A percentile compares a stretch with the other conserved stretches of the same genome.
These are phyloP conservation scores for Aegilops tauschii DNA, from an alignment of 176 grass and related monocot species.

Conservation along the genomic window DNA sequence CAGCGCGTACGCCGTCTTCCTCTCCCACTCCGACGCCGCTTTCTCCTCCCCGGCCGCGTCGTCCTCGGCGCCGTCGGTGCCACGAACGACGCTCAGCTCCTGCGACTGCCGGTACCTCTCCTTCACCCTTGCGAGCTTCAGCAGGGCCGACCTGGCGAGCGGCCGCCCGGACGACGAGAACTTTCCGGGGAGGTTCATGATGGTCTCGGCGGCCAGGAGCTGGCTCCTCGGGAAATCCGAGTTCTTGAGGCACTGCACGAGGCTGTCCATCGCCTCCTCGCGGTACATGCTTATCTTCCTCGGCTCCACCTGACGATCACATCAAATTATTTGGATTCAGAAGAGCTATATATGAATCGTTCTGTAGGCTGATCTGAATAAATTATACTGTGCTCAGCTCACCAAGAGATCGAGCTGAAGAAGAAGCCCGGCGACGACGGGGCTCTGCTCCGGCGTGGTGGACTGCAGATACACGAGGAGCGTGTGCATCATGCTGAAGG, in stretches of 20 bases:
- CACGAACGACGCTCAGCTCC: slow-evolving; percentile 23
- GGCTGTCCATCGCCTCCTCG: slow-evolving; percentile 60
- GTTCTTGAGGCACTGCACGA: slow-evolving; percentile 54
- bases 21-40: slow-evolving; percentile 52
- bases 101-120: slow-evolving; percentile 48
- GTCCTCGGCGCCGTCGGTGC: slow-evolving; percentile 31
- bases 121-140: slow-evolving; percentile 60
- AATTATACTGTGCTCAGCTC: neutral
- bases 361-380: neutral
- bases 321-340: neutral
- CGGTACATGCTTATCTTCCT: slow-evolving; percentile 74
- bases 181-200: slow-evolving; percentile 54
- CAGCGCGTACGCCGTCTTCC: slow-evolving; percentile 58
- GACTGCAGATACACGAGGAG: slow-evolving; percentile 65
- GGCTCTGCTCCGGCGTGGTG: slow-evolving; percentile 44
- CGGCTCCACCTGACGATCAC: slow-evolving; percentile 39
- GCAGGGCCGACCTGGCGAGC: slow-evolving; percentile 48
- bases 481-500: slow-evolving; percentile 69
- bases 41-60: slow-evolving; percentile 51
- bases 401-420: slow-evolving; percentile 79
- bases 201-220: slow-evolving; percentile 60
- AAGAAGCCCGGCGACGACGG: slow-evolving; percentile 52
- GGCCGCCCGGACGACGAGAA: slow-evolving; percentile 67
- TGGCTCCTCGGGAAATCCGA: slow-evolving; percentile 49
- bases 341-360: neutral